Base-by-base conservation (phyloP, 805 yeast species). In the Candida endomychidarum region DNA sequence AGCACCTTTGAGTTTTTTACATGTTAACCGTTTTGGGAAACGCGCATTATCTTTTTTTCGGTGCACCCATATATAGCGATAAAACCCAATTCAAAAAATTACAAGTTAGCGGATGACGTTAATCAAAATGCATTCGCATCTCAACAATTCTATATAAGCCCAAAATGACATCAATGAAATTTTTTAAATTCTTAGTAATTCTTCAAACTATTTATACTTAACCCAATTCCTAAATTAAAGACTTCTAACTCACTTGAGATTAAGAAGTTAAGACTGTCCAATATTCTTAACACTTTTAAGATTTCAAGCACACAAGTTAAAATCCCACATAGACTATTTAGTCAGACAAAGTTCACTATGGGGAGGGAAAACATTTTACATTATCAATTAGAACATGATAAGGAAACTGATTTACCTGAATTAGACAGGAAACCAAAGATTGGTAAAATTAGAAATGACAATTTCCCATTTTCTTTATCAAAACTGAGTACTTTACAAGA, bases 401-500 rank as follows among this genome's bases (percentile, higher is more conserved):
- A 64, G 43, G 49, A 64, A 38, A 58, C 70, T 14, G 70, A 65
- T 45, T 49, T 63, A 20, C 51, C 51, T 8, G 19, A 38, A 21
- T 23, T 34, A 17, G 35, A 32, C 9, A 32, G 8, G n/a, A 34
- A 23, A 17, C 22, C 29, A 3, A 34, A 34, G 11, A n/a, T 24
- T 15, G 23, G 9, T 9, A 38, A 40, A 16, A 41, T 43, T 2
- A 43, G 41, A 25, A 47, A 29, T 35, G 27, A 25, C 27, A 60
- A 66, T 51, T 61, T 61, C 41, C 75, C 75, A 4, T 78, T 77
- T 55, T 63, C 70, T 1, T 62, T 80, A 34, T 62, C 65, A 20
- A 74, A 70, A 53, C 65, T 68, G 4, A 75, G 81, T 6, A 63
- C 73, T 0, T 53, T 75, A 32, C 61, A 65, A 33, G 83, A 79